Evolutionary conservation across 257 asterid genomes (phyloP), one percentile per base, ranked within the genome.

Genomic region (Voacanga thouarsii): DNA sequence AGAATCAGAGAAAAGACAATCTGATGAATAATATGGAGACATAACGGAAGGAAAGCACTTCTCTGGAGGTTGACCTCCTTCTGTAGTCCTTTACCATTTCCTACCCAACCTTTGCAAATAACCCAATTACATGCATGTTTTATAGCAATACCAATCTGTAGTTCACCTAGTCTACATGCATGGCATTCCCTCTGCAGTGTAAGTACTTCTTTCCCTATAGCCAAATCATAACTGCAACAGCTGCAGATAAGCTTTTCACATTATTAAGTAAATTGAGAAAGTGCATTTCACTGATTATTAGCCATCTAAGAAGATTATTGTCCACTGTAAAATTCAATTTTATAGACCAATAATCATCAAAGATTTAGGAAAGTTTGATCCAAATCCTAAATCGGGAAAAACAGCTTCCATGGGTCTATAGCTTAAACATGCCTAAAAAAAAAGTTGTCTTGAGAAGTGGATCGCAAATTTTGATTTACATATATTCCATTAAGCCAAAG

Each of bases 151-250:
- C 21, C 30, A 63, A 69, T 19, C 56, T 75, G 53, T 60, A 47
- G 77, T 91, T 87, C 83, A 92, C 97, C 94, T 51, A 91, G 67
- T 84, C 97, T 86, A 74, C 91, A 95, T 23, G 85, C 88, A 43
- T 90, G 92, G 72, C 83, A 81, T 84, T 89, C 95, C 80, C 81
- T 83, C 80, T 80, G 82, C 79, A 92, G 76, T 56, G 85, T 83
- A n/a, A 92, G 82, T 79, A 85, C 72, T 71, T 92, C 96, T 79
- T 89, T 90, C 80, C 97, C 93, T 12, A 84, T 84, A 9, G 96
- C 86, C 67, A 90, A 85, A 83, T 83, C 89, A 75, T 78, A 87
- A 80, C 86, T 88, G 89, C 98, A 94, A 78, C 83, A 86, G 89
- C 97, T 94, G 85, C 75, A 86, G 18, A 79, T 68, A 55, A 57